A percentile compares a stretch with the other conserved stretches of the same genome.
phyloP scores from a whole-genome alignment of 495 filamentous ascomycete species.

The Oidiodendron maius region DNA sequence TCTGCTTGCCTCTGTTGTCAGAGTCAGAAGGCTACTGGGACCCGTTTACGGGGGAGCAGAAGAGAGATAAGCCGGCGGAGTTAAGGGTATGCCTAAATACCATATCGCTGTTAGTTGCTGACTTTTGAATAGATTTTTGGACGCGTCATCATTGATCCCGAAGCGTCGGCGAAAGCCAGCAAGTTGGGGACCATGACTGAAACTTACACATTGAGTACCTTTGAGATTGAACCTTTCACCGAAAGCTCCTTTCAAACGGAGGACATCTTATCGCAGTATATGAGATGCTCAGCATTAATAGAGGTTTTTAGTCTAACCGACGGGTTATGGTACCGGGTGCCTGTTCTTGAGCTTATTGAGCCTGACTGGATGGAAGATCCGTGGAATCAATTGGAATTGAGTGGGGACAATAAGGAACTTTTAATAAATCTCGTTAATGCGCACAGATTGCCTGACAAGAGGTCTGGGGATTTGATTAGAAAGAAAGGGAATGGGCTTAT shows the following conservation, averaged over 20 bases:
- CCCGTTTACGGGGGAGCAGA: slow-evolving; percentile 1
- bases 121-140: neutral
- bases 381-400: slow-evolving; percentile 13
- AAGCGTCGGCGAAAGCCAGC: slow-evolving; percentile 1
- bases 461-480: slow-evolving; percentile 15
- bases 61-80: neutral
- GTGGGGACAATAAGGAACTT: slow-evolving; percentile 5
- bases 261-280: neutral
- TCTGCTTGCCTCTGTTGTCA: neutral
- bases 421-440: slow-evolving; percentile 7
- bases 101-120: neutral
- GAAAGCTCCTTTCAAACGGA: neutral
- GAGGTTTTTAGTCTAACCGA: slow-evolving; percentile 12
- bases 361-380: slow-evolving; percentile 11
- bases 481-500: slow-evolving; percentile 40
- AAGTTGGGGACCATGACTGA: slow-evolving; percentile 4
- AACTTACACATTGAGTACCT: slow-evolving; percentile 2
- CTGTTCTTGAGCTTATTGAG: slow-evolving; percentile 7
- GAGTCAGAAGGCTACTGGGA: slow-evolving; percentile 4
- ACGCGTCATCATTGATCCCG: slow-evolving; percentile 1
- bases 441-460: slow-evolving; percentile 2
- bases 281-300: slow-evolving; percentile 7
- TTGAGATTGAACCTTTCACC: slow-evolving; percentile 4
- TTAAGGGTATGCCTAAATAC: neutral
- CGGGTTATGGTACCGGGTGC: slow-evolving; percentile 9